A percentile compares a stretch with the other conserved stretches of the same genome.
phyloP scores from a whole-genome alignment of 2,329 filamentous ascomycete genomes.

The Alternaria triticina region DNA sequence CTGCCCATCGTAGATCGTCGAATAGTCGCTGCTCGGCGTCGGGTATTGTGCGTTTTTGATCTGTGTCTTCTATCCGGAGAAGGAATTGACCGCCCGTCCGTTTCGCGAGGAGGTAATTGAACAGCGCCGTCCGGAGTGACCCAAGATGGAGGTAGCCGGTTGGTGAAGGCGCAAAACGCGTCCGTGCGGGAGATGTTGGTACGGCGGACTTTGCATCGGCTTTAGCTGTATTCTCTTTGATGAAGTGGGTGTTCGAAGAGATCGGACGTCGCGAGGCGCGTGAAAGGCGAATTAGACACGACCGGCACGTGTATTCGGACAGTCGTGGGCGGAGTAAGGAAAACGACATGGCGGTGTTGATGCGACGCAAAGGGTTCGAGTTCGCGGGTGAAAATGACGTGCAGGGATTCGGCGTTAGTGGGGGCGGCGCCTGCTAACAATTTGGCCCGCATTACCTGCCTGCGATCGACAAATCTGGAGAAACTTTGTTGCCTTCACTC shows the following conservation, averaged over 20 bases:
- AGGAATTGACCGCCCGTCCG: constrained; percentile 89
- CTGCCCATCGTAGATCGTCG: constrained; percentile 85
- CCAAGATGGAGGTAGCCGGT: constrained; percentile 94
- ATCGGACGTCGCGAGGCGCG: constrained; percentile 20
- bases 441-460: constrained; percentile 11
- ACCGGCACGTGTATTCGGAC: constrained; percentile 35
- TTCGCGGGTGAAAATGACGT: constrained; percentile 12
- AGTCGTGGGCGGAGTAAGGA: constrained; percentile 30
- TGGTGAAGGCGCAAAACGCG: constrained; percentile 93
- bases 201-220: constrained; percentile 23
- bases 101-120: constrained; percentile 90
- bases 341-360: constrained; percentile 29
- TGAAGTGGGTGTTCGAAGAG: constrained; percentile 13
- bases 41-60: constrained; percentile 81
- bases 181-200: constrained; percentile 56
- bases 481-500: constrained; percentile 14
- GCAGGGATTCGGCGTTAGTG: constrained; percentile 11
- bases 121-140: constrained; percentile 90
- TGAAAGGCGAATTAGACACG: constrained; percentile 34
- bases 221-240: constrained; percentile 2
- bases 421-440: constrained; percentile 8
- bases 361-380: not conserved
- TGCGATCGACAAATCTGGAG: constrained; percentile 2
- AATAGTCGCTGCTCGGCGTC: constrained; percentile 81
- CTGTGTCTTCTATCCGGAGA: constrained; percentile 91